Evolutionary conservation across 768 basidiomycete genomes (phyloP), one percentile per base, ranked within the genome.

Genomic region (Mycena venus): DNA sequence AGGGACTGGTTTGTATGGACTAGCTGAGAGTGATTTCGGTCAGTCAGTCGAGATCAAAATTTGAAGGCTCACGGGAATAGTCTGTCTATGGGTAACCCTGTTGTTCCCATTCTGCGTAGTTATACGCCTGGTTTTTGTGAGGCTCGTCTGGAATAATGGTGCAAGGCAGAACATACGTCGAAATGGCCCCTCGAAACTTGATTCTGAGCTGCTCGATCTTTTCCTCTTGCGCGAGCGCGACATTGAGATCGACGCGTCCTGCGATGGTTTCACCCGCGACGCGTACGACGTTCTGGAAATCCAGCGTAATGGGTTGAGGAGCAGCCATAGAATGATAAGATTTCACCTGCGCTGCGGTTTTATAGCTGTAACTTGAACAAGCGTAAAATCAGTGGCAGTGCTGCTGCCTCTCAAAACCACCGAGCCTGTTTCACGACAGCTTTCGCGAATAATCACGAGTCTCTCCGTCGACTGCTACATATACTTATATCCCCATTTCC

Each of bases 211-310:
- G 32, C 32, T 74, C 68, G 21, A 74, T 38, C 27, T 51, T 47
- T 1, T 58, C 53, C 25, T 63, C 40, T n/a, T 70, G 58, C 23
- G 68, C 73, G 14, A 62, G 53, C 12, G 51, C 60, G 2, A 68
- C 40, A 34, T 74, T 63, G 49, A 74, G n/a, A 34, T 74, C 68
- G 51, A 74, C 68, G 29, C 21, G 1, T 9, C 73, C 73, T 9
- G 44, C 19, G 29, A 74, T 47, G 21, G 53, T 74, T 56, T 74
- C 73, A 1, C 73, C 73, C 12, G 73, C 73, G 27, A 74, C 53
- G 32, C 73, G 66, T 9, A 62, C 40, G 17, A 68, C 23, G 32
- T 74, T 53, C 31, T 56, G 61, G 14, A 74, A 69, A 27, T 69
- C 61, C 8, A 74, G 67, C 10, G 49, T 64, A n/a, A 73, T 31